These are phyloP conservation scores for Sideroxylon spinosum DNA, from an alignment of 179 eudicot genomes.

Conservation along the genomic window DNA sequence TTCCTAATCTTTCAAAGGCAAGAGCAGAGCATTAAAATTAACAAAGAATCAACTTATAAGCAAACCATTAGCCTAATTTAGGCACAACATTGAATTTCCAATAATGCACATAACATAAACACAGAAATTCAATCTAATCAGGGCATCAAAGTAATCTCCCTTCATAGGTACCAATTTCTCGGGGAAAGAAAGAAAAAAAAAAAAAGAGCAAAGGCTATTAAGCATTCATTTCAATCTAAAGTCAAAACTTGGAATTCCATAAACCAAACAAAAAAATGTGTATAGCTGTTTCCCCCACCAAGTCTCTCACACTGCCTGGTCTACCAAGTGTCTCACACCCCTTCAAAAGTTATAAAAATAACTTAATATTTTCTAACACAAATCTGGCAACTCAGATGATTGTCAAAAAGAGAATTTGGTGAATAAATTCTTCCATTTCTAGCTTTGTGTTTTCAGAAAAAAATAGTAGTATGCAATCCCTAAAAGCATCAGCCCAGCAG, in stretches of 20 bases:
- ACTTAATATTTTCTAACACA: neutral
- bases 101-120: too few species aligned
- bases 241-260: slow-evolving; percentile 15
- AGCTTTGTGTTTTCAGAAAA: slow-evolving; percentile 10
- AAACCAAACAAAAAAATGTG: neutral
- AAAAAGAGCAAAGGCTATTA: slow-evolving; percentile 5
- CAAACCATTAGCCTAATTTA: neutral
- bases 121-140: neutral
- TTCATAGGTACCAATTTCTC: neutral
- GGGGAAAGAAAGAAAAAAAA: too few species aligned
- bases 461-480: slow-evolving; percentile 41
- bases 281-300: neutral
- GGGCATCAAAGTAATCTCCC: neutral
- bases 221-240: slow-evolving; percentile 1
- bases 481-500: slow-evolving; percentile 33
- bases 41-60: too few species aligned
- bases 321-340: neutral
- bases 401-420: slow-evolving; percentile 10
- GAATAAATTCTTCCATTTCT: neutral
- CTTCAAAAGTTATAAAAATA: slow-evolving; percentile 1
- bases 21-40: too few species aligned
- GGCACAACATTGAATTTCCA: neutral
- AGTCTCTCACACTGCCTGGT: slow-evolving; percentile 15
- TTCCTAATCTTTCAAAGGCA: too few species aligned
- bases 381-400: slow-evolving; percentile 8